Base-by-base conservation (phyloP, 805 yeast genomes). In the Wickerhamiella brachini region DNA sequence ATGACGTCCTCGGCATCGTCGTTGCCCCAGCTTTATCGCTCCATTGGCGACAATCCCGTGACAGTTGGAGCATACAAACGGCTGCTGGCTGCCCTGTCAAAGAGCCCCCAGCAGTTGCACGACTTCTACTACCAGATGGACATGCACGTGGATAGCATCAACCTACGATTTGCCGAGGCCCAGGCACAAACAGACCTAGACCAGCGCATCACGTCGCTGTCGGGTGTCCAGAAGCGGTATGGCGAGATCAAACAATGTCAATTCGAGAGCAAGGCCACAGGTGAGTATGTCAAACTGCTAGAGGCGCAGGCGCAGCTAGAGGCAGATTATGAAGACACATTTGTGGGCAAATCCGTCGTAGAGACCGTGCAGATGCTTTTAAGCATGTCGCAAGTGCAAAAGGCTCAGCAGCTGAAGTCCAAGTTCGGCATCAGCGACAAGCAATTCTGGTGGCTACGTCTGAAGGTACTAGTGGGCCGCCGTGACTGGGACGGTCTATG, bases 71-170 rank as follows among this genome's bases (percentile, higher is more conserved):
- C 73, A 4, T 75, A 76, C 50, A 67, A 68, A 38, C 43, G 24
- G 47, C 52, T 1, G 15, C 46, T 15, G 4, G 22, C 57, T 59
- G 34, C 49, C 15, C 24, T 44, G 18, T 7, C 12, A 39, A 61
- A 23, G 15, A 57, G 52, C 22, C 71, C 75, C 48, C 52, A 56
- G 1, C 70, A 69, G 20, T 63, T 80, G 3, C 69, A 68, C 53
- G 82, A 79, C 55, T 81, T 72, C 56, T 79, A 72, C 56, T 77
- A 79, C 55, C 88, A 83, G 57, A 80, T 78, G 46, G 94, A 84
- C 57, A 68, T 74, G 17, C 68, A 73, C 17, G 56, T 70, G 5
- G 81, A 75, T 2, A 60, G 73, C 46, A 45, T 45, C 39, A 45
- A 45, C 12, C 23, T 45, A n/a, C 18, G 22, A 18, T 74, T 79